phyloP scores from a whole-genome alignment of 371 early-diverging fungal species.

The Mucor mucedo region DNA sequence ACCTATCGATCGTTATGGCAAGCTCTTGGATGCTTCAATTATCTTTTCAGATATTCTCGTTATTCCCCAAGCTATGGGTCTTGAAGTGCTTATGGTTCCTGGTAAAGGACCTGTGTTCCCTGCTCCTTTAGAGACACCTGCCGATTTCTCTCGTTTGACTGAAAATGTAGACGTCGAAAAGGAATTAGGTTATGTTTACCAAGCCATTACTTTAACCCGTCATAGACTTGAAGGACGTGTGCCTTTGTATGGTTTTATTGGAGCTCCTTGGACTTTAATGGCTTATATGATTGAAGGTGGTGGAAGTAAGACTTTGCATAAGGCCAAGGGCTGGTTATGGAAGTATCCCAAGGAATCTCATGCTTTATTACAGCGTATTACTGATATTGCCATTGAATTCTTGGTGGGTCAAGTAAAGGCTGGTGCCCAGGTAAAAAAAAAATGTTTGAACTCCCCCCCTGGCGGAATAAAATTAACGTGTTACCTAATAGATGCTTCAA shows the following conservation, averaged over 20 bases:
- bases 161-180: conserved; percentile 72
- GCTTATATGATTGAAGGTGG: conserved; percentile 99
- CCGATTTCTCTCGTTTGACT: conserved; percentile 70
- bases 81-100: conserved; percentile 92
- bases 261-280: conserved; percentile 98
- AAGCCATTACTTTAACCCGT: conserved; percentile 94
- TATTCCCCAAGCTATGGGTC: conserved; percentile 95
- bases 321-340: conserved; percentile 92
- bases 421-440: conserved; percentile 87
- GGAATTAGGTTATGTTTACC: conserved; percentile 91
- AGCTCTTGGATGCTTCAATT: conserved; percentile 93
- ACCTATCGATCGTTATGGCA: conserved; percentile 92
- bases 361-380: conserved; percentile 77
- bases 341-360: conserved; percentile 82
- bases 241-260: conserved; percentile 94
- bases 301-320: conserved; percentile 88
- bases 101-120: conserved; percentile 94
- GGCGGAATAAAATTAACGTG: background rate
- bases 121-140: conserved; percentile 76
- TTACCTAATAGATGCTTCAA: conserved; percentile 78
- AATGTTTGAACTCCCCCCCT: background rate
- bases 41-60: conserved; percentile 98
- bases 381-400: conserved; percentile 85
- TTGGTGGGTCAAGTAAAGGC: conserved; percentile 94
- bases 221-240: conserved; percentile 84